Conservation (phyloP, 2,329 filamentous ascomycete genomes). For the Aschersonia sp. region DNA sequence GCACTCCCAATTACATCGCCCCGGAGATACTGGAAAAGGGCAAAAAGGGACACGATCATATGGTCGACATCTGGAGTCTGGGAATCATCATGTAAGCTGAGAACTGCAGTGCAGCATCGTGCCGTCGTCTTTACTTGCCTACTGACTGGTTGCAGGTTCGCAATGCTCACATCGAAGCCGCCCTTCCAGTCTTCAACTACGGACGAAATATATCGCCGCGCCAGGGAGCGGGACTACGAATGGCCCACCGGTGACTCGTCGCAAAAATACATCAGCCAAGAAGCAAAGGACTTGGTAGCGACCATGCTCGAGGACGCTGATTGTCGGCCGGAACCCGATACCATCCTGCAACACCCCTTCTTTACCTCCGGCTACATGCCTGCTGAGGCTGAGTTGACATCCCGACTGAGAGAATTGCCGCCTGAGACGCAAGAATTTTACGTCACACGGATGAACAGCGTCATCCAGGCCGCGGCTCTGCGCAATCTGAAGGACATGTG, state of each 20-base stretch:
- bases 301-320: conserved; percentile 64
- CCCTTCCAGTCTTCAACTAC: conserved; percentile 89
- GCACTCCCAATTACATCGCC: conserved; percentile 96
- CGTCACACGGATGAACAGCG: conserved; percentile 26
- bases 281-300: conserved; percentile 66
- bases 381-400: conserved; percentile 39
- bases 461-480: conserved; percentile 30
- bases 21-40: conserved; percentile 92
- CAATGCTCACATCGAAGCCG: conserved; percentile 89
- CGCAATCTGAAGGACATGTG: conserved; percentile 43
- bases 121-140: not conserved
- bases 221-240: conserved; percentile 58
- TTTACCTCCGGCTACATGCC: conserved; percentile 68
- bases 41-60: conserved; percentile 89
- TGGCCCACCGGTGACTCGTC: conserved; percentile 57
- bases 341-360: conserved; percentile 66
- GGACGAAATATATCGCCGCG: conserved; percentile 69
- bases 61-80: conserved; percentile 96
- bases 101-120: not conserved
- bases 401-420: conserved; percentile 39
- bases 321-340: conserved; percentile 58
- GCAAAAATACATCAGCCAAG: conserved; percentile 56
- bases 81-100: conserved; percentile 77
- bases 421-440: conserved; percentile 47
- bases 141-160: conserved; percentile 45